A percentile compares a stretch with the other conserved stretches of the same genome.
Conservation (phyloP, 208 protist genomes). For the Leishmania braziliensis region DNA sequence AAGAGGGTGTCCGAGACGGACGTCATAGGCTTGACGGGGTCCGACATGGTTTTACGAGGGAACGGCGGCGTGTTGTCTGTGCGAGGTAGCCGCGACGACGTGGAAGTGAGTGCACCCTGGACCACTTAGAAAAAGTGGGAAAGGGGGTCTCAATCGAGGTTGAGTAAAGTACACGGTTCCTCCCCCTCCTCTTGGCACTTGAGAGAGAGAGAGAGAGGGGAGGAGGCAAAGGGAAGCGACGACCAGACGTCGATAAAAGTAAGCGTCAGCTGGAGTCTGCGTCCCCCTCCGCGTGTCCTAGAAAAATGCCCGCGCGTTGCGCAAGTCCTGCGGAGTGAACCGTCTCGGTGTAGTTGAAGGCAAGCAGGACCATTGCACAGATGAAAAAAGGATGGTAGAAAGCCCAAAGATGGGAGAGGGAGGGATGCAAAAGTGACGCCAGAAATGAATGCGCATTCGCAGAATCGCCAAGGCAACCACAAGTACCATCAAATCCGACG, state of each 20-base stretch:
- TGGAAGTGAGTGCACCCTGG: neutral
- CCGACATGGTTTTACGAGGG: conserved; percentile 23
- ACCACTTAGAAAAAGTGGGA: neutral
- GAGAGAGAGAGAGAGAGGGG: neutral
- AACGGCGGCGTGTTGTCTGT: neutral
- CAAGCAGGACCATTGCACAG: neutral
- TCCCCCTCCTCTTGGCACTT: neutral
- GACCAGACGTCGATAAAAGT: neutral
- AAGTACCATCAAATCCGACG: neutral
- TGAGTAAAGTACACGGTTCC: neutral
- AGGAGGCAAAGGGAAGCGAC: neutral
- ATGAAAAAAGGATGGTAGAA: neutral
- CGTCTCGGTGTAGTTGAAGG: neutral
- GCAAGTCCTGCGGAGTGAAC: neutral
- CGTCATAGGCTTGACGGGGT: conserved; percentile 47
- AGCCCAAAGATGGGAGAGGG: neutral
- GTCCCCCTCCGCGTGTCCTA: neutral
- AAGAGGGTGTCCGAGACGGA: conserved; percentile 78
- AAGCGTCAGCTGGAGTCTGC: neutral
- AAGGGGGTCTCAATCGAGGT: neutral
- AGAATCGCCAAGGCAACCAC: neutral
- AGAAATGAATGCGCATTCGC: neutral
- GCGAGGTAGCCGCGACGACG: neutral
- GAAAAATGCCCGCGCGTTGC: neutral
- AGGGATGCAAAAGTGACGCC: neutral